Conservation (phyloP, 164 flowering plant genomes). For the Macadamia tetraphylla region DNA sequence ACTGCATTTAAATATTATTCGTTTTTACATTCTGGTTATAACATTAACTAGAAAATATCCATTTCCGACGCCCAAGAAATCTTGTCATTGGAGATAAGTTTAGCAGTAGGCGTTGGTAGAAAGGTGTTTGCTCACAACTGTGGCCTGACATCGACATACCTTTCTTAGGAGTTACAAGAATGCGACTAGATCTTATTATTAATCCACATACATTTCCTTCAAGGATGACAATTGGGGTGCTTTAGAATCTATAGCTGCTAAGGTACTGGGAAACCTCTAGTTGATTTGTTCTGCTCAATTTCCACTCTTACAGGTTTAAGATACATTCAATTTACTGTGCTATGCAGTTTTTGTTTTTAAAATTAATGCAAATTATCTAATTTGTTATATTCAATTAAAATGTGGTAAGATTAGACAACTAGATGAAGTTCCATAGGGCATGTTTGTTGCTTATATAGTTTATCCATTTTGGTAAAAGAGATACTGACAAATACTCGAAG, state of each 20-base stretch:
- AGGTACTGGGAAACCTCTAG: conserved; percentile 47
- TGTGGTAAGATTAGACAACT: background rate
- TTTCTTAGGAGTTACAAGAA: conserved; percentile 82
- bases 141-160: conserved; percentile 98
- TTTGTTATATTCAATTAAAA: no score
- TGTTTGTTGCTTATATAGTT: no score
- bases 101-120: conserved; percentile 98
- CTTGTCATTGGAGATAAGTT: conserved; percentile 95
- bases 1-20: background rate
- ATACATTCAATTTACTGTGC: background rate
- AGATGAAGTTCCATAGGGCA: no score
- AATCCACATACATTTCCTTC: conserved; percentile 99
- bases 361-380: no score
- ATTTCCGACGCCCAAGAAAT: conserved; percentile 77
- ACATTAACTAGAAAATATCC: conserved; percentile 60
- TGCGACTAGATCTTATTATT: conserved; percentile 95
- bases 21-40: conserved; percentile 10
- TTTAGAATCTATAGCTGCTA: conserved; percentile 94
- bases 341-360: no score
- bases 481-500: no score
- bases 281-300: background rate
- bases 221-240: conserved; percentile 96
- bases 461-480: no score
- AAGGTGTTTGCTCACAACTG: conserved; percentile 96
- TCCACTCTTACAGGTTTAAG: conserved; percentile 7